Base-by-base conservation (phyloP, 352 stramenopile species). In the Pythium aphanidermatum region DNA sequence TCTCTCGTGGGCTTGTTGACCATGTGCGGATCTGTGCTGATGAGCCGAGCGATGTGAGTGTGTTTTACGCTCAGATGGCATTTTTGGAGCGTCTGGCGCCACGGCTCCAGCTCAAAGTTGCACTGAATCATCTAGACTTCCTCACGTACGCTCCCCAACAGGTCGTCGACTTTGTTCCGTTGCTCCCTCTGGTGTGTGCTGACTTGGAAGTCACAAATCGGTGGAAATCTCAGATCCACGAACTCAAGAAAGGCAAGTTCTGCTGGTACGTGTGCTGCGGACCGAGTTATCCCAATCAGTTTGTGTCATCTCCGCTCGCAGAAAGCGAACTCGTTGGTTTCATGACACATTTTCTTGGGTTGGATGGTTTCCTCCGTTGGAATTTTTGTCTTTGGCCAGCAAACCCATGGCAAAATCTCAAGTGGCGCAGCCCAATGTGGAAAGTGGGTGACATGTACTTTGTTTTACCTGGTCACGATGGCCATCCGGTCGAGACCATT, bases 401-500 rank as follows among this genome's bases (percentile, higher is more conserved):
- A 1, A 46, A 54, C 37, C 78, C 75, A 2, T 88, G 78, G 78
- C 51, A 71, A 9, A 65, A 68, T 48, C 65, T 90, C 43, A 59
- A 62, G 17, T 90, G 78, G 78, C 67, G 78, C 14, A 62, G 68
- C 11, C 62, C 73, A 4, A 65, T 60, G 26, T 90, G 78, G 78
- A 78, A 81, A 31, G 78, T 88, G 0, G 78, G 78, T 3, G 78
- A 90, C 37, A 90, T 90, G 78, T 90, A 90, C 53, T 90, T 90
- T 51, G 78, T 90, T 29, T 59, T 90, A 1, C 78, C 78, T 8
- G 78, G 78, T 2, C 51, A 46, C 0, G 73, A 87, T 39, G 78
- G 78, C 0, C 65, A 45, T 37, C 78, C 78, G 1, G 65, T 90
- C 12, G 78, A 86, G 61, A 88, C 75, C 19, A 57, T 91, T 5